These are phyloP conservation scores for Iodosphaeria phyllophila DNA, from an alignment of 2,329 filamentous ascomycete species.

Conservation along the genomic window DNA sequence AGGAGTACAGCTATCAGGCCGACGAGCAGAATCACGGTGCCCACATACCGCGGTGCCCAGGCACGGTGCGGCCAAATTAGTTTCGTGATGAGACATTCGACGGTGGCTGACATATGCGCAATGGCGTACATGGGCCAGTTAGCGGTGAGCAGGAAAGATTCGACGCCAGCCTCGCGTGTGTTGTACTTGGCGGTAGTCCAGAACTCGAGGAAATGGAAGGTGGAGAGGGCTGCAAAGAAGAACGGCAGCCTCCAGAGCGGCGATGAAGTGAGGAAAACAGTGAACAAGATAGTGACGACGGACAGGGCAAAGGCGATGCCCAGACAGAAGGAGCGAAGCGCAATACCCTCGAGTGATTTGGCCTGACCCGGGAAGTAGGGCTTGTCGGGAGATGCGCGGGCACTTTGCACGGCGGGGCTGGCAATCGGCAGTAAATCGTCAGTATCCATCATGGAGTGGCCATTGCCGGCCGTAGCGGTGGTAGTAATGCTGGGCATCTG, in stretches of 20 bases:
- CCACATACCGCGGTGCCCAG: constrained; percentile 25
- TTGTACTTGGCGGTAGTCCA: constrained; percentile 78
- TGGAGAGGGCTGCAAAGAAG: constrained; percentile 48
- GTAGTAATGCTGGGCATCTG: too few species aligned
- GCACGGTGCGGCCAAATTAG: constrained; percentile 31
- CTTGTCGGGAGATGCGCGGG: constrained; percentile 11
- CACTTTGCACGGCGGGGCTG: constrained; percentile 1
- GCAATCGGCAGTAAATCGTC: constrained; percentile 9
- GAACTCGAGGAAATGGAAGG: constrained; percentile 96
- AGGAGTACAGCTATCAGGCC: constrained; percentile 45
- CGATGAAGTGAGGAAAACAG: constrained; percentile 18
- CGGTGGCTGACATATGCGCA: constrained; percentile 56
- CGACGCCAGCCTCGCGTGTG: constrained; percentile 49
- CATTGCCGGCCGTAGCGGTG: constrained; percentile 6
- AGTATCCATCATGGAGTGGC: constrained; percentile 7
- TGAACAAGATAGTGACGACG: constrained; percentile 12
- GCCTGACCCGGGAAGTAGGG: constrained; percentile 24
- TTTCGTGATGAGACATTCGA: constrained; percentile 50
- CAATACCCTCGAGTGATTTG: constrained; percentile 41
- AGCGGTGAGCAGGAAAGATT: constrained; percentile 63
- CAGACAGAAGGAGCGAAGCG: constrained; percentile 35
- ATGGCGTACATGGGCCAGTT: constrained; percentile 76
- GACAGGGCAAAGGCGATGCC: constrained; percentile 22
- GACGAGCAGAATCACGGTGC: constrained; percentile 23
- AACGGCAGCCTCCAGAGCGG: constrained; percentile 44